A percentile compares a stretch with the other conserved stretches of the same genome.
These are phyloP conservation scores for Diaporthe nobilis DNA, from an alignment of 2,329 filamentous ascomycete species.

Conservation along the genomic window DNA sequence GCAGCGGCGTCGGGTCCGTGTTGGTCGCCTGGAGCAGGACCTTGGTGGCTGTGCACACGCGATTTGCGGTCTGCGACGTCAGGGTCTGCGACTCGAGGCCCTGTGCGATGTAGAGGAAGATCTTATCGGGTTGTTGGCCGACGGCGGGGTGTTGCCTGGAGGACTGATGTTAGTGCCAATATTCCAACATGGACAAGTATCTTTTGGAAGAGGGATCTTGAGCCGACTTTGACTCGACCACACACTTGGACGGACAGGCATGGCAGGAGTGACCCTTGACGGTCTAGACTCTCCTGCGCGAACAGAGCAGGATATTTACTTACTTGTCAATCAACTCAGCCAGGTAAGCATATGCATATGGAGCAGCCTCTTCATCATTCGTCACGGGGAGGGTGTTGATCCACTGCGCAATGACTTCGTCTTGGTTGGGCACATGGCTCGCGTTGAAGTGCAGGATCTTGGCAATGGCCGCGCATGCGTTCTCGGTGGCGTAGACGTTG, in stretches of 20 bases:
- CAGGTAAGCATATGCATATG: constrained; percentile 94
- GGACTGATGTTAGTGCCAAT: constrained; percentile 30
- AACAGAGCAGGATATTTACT: constrained; percentile 58
- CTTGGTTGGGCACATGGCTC: constrained; percentile 80
- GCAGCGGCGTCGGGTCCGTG: constrained; percentile 81
- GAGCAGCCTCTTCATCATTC: constrained; percentile 97
- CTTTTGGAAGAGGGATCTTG: not conserved
- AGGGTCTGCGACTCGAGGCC: constrained; percentile 93
- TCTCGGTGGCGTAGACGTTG: constrained; percentile 97
- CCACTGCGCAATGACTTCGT: constrained; percentile 87
- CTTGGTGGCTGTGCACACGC: constrained; percentile 85
- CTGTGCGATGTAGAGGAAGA: constrained; percentile 88
- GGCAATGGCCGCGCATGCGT: constrained; percentile 94
- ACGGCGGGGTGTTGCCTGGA: constrained; percentile 89
- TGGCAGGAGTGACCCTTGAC: not conserved
- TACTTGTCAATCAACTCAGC: constrained; percentile 94
- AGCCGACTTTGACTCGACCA: not conserved
- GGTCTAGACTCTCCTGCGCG: not conserved
- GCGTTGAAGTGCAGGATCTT: constrained; percentile 96
- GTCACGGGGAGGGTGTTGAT: constrained; percentile 90
- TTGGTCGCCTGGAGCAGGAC: constrained; percentile 80
- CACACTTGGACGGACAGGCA: not conserved
- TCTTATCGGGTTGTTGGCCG: constrained; percentile 80
- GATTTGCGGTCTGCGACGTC: constrained; percentile 83
- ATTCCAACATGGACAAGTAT: not conserved